Evolutionary conservation across 164 flowering plant species (phyloP), one percentile per base, ranked within the genome.

Genomic region (Tetracentron sinense): DNA sequence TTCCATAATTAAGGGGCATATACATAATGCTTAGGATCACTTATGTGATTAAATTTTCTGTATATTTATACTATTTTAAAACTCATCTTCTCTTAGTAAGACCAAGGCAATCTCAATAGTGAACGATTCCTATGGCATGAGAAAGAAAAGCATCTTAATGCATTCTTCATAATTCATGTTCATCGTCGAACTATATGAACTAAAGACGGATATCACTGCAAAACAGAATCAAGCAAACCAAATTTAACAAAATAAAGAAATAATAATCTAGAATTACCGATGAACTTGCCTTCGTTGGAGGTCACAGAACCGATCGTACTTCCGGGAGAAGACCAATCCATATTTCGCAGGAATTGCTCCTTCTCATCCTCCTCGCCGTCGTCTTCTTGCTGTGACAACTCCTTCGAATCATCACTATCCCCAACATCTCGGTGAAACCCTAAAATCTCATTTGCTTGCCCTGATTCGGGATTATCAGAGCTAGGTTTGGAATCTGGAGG

Each of bases 211-310:
- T n/a, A n/a, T n/a, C n/a, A n/a, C n/a, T n/a, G n/a, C n/a, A n/a
- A n/a, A n/a, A n/a, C n/a, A n/a, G n/a, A n/a, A n/a, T n/a, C n/a
- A n/a, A n/a, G 38, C 38, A 33, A 33, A 4, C 4, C 38, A 33
- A 33, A 10, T 10, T n/a, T n/a, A n/a, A 0, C 38, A 47, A 19
- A 11, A 23, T 20, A 12, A 33, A 46, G 57, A 8, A 27, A 22
- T 22, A 42, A 20, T 28, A 12, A 26, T n/a, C n/a, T 19, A 51
- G 28, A 19, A 19, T 28, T 27, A 8, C 7, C 7, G 29, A 16
- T 1, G 42, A 54, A 71, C 80, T 73, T 64, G 62, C 97, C 95
- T 7, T 84, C 97, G 69, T 79, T 74, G 27, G 90, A 85, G 25
- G 84, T 72, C 19, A 83, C 86, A 47, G 98, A 92, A 46, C 87